Evolutionary conservation across 148 eudicot genomes (phyloP), one percentile per base, ranked within the genome.

Genomic region (Spergularia marina): DNA sequence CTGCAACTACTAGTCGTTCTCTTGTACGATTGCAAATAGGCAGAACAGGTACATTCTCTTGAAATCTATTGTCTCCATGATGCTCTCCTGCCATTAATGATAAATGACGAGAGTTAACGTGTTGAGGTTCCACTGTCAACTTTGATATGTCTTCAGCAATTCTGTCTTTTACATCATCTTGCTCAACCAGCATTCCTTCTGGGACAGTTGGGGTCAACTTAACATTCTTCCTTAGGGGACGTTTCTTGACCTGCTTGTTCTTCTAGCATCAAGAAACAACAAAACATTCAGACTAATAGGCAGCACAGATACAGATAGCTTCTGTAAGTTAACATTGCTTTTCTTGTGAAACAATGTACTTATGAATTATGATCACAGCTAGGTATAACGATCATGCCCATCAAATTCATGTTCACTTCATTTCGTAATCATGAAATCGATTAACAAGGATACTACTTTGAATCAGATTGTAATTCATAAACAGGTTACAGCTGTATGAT

Each of bases 161-260:
- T 53, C 72, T 76, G 66, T 74, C 87, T 69, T 79, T 79, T 39
- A 16, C 75, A 68, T 75, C 79, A 74, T 69, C 76, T 64, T 77
- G 75, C 74, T 68, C 76, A 20, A 64, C 74, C 59, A 72, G 73
- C 18, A 78, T 74, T 54, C 59, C 79, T 68, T 44, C 73, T 56
- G 76, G 25, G 76, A 81, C 60, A 66, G 82, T 39, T 62, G 83
- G 85, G 36, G 73, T 77, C 72, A 76, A 83, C 87, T 87, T 91
- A 77, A 76, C 79, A 65, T 81, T 86, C 79, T 81, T 84, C 68
- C 77, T 81, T 63, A 68, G 53, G 69, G 76, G 63, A 59, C 76
- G 76, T 83, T 75, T 87, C 78, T 77, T 85, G 39, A 65, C 87
- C 80, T 69, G 86, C 84, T 87, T 88, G 71, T 64, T 75, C 79